Evolutionary conservation across 1,284 basidiomycete genomes (phyloP).

Genomic region (Agaricales sp.): DNA sequence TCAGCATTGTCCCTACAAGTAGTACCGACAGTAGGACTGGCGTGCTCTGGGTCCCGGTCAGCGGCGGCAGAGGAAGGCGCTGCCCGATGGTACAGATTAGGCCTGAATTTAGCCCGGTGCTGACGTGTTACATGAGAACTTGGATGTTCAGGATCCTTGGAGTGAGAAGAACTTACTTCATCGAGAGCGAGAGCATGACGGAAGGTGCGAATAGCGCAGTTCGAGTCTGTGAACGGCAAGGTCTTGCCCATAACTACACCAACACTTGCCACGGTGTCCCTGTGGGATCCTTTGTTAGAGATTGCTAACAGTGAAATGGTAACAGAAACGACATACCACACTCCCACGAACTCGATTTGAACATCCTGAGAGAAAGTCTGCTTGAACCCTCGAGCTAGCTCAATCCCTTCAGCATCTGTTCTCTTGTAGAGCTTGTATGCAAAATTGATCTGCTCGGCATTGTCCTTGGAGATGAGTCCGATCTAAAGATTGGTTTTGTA

Average conservation of each 20-base stretch:
- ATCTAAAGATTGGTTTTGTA: conserved; percentile 24
- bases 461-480: conserved; percentile 49
- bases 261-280: conserved; percentile 63
- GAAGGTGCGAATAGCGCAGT: conserved; percentile 46
- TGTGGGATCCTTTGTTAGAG: conserved; percentile 18
- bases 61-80: conserved; percentile 15
- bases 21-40: conserved; percentile 9
- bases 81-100: conserved; percentile 38
- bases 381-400: conserved; percentile 50
- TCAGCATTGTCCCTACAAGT: not conserved
- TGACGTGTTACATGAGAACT: conserved; percentile 13
- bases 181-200: conserved; percentile 57
- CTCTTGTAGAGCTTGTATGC: conserved; percentile 56
- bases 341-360: conserved; percentile 52
- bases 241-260: conserved; percentile 42
- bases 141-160: conserved; percentile 4
- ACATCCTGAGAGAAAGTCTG: conserved; percentile 50
- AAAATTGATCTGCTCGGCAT: conserved; percentile 50
- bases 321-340: conserved; percentile 35
- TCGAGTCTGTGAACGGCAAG: conserved; percentile 54
- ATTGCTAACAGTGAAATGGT: conserved; percentile 9
- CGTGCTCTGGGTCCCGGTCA: conserved; percentile 15
- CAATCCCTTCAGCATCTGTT: conserved; percentile 30
- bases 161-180: conserved; percentile 28
- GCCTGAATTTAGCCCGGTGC: conserved; percentile 43